A percentile compares a stretch with the other conserved stretches of the same genome.
These are phyloP conservation scores for Diutina pseudorugosa DNA, from an alignment of 1,139 yeast species.

Conservation along the genomic window DNA sequence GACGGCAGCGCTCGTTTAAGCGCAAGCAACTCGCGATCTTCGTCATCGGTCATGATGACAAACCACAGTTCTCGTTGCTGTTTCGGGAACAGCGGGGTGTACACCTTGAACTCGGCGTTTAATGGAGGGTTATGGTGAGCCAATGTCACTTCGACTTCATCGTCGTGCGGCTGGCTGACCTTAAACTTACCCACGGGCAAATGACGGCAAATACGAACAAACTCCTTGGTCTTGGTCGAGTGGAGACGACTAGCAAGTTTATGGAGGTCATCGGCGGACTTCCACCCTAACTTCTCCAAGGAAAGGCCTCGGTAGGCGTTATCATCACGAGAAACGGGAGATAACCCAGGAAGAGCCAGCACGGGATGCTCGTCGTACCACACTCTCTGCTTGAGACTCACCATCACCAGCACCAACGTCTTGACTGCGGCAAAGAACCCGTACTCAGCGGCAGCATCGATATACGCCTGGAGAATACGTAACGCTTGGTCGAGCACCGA, in stretches of 20 bases:
- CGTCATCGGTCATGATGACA: constrained; percentile 43
- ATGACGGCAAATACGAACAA: constrained; percentile 30
- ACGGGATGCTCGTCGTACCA: constrained; percentile 79
- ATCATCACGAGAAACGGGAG: constrained; percentile 9
- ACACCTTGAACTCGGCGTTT: constrained; percentile 50
- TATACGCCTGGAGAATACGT: constrained; percentile 86
- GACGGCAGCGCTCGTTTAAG: constrained; percentile 58
- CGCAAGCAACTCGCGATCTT: constrained; percentile 36
- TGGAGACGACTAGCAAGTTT: constrained; percentile 12
- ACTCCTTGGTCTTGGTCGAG: constrained; percentile 17
- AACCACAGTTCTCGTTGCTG: constrained; percentile 94
- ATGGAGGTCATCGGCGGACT: constrained; percentile 22
- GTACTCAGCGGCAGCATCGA: constrained; percentile 80
- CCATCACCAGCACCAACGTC: constrained; percentile 60
- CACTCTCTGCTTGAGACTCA: constrained; percentile 75
- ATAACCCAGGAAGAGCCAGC: constrained; percentile 60
- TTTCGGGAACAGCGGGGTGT: constrained; percentile 78
- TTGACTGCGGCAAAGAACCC: constrained; percentile 57
- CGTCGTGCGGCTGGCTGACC: constrained; percentile 20
- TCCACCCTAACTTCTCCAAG: constrained; percentile 6
- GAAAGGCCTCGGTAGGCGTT: not conserved
- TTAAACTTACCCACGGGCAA: constrained; percentile 35
- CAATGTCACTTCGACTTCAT: constrained; percentile 31
- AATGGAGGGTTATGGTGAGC: constrained; percentile 42
- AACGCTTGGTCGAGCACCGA: constrained; percentile 88